These are phyloP conservation scores for Stephanocyclus meneghinianus DNA, from an alignment of 352 stramenopile species.

Conservation along the genomic window DNA sequence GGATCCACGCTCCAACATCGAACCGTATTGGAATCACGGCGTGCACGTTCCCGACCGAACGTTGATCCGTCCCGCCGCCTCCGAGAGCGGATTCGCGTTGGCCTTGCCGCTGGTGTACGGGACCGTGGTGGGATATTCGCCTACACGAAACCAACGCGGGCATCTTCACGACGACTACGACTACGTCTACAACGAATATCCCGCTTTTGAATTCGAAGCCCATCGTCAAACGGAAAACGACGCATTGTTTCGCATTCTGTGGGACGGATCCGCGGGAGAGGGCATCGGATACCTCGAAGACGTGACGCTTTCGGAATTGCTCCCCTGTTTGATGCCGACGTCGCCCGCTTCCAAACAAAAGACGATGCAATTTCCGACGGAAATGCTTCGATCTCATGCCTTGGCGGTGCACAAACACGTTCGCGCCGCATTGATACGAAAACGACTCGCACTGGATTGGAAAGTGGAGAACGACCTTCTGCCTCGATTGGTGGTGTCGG, in stretches of 20 bases:
- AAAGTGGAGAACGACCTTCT: constrained; percentile 37
- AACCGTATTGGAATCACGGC: not conserved
- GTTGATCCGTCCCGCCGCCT: not conserved
- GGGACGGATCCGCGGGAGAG: constrained; percentile 10
- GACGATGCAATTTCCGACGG: not conserved
- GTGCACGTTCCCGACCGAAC: not conserved
- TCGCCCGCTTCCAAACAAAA: not conserved
- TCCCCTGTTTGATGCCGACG: not conserved
- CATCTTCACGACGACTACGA: not conserved
- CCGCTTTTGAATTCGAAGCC: constrained; percentile 6
- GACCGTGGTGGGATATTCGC: constrained; percentile 12
- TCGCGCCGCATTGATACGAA: constrained; percentile 12
- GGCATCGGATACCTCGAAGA: constrained; percentile 37
- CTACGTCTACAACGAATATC: not conserved
- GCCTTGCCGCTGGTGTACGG: not conserved
- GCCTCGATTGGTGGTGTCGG: constrained; percentile 20
- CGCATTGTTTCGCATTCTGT: constrained; percentile 34
- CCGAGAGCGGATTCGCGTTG: not conserved
- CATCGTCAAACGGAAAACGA: constrained; percentile 18
- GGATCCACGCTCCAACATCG: not conserved
- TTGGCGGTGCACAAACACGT: constrained; percentile 27
- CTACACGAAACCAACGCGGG: not conserved
- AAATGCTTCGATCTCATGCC: not conserved
- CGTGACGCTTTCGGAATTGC: constrained; percentile 6
- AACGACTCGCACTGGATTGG: constrained; percentile 29